Conservation (phyloP, 805 yeast species). For the Wickerhamomyces xylosicus region DNA sequence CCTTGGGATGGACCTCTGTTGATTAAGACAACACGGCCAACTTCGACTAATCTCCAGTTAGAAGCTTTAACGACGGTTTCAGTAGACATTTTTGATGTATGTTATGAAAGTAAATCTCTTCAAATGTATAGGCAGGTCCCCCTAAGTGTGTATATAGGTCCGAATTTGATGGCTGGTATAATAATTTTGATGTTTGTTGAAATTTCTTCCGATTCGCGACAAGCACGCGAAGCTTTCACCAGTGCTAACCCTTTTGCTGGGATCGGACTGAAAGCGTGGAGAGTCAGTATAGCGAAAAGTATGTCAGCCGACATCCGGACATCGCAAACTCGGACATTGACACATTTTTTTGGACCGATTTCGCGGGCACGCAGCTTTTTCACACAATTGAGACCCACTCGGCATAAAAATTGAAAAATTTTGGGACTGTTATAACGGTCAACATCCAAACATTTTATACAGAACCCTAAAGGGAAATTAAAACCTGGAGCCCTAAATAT, state of each 20-base stretch:
- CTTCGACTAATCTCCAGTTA: slow-evolving; percentile 99
- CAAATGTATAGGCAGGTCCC: background rate
- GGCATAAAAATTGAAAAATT: too few species aligned
- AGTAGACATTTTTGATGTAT: slow-evolving; percentile 41
- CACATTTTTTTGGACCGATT: too few species aligned
- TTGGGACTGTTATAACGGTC: background rate
- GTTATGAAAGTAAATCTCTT: slow-evolving; percentile 6
- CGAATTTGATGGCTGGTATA: background rate
- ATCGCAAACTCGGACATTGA: too few species aligned
- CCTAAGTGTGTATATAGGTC: background rate
- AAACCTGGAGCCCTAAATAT: too few species aligned
- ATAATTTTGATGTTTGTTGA: background rate
- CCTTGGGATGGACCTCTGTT: slow-evolving; percentile 64
- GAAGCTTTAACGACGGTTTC: slow-evolving; percentile 83
- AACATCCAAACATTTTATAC: background rate
- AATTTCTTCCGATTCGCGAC: background rate
- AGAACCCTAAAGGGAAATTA: background rate
- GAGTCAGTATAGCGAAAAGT: too few species aligned
- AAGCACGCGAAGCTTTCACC: background rate
- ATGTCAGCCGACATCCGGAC: too few species aligned
- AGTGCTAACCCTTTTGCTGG: too few species aligned
- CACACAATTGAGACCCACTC: too few species aligned
- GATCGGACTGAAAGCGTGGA: too few species aligned
- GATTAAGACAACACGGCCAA: slow-evolving; percentile 96
- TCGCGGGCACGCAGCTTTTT: too few species aligned